Evolutionary conservation across 2,329 filamentous ascomycete species (phyloP).

Genomic region (Dendrostoma leiphaemia): DNA sequence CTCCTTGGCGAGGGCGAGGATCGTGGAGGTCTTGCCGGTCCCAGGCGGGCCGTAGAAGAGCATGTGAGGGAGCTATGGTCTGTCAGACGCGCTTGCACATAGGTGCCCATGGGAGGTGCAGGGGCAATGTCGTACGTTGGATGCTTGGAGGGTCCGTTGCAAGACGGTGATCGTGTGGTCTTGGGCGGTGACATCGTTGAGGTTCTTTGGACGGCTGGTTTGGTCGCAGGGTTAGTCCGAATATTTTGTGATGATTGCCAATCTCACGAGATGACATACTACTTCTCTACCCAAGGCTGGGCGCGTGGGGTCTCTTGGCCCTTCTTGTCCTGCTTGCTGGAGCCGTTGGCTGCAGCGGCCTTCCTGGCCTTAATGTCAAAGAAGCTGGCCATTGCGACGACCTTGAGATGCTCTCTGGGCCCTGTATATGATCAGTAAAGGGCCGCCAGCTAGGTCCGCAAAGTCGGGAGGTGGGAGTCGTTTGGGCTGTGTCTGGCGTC

Average conservation of each 20-base stretch:
- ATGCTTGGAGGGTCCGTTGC: slow-evolving; percentile 87
- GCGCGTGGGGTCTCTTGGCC: slow-evolving; percentile 63
- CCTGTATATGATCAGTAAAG: no score
- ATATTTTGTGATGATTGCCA: neutral
- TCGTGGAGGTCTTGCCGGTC: slow-evolving; percentile 96
- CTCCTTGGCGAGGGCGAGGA: slow-evolving; percentile 94
- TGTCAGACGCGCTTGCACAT: slow-evolving; percentile 1
- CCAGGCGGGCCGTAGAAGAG: slow-evolving; percentile 98
- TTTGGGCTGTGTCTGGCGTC: neutral
- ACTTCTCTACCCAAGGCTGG: slow-evolving; percentile 99
- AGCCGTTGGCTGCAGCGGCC: slow-evolving; percentile 65
- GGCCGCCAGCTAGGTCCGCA: no score
- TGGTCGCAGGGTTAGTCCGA: slow-evolving; percentile 21
- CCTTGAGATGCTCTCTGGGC: no score
- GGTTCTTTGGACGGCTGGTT: slow-evolving; percentile 81
- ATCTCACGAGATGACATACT: slow-evolving; percentile 53
- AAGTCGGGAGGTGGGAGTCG: neutral
- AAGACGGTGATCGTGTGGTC: slow-evolving; percentile 95
- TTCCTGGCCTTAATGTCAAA: slow-evolving; percentile 94
- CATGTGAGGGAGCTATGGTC: slow-evolving; percentile 85
- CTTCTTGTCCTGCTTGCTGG: slow-evolving; percentile 61
- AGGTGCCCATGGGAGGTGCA: neutral
- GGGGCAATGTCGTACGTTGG: slow-evolving; percentile 62
- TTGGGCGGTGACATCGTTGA: slow-evolving; percentile 94
- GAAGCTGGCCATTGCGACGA: slow-evolving; percentile 91